Evolutionary conservation across 352 stramenopile species (phyloP).

Genomic region (Phytophthora foliorum): DNA sequence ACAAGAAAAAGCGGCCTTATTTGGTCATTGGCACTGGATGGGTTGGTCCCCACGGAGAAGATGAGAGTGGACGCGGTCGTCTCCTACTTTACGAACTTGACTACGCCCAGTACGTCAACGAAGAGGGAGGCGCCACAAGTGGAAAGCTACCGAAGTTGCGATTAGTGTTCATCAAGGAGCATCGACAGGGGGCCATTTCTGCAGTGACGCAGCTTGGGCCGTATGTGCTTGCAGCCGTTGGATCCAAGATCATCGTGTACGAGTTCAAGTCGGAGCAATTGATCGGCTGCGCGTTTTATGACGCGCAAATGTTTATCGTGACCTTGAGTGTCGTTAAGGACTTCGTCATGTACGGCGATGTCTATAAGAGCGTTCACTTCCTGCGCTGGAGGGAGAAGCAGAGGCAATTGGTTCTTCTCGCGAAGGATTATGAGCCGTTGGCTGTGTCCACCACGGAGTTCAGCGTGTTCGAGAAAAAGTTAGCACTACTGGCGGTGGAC

Average conservation of each 20-base stretch:
- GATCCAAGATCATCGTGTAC: slow-evolving; percentile 91
- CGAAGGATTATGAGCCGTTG: slow-evolving; percentile 90
- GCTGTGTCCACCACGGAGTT: slow-evolving; percentile 85
- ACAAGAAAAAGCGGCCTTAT: slow-evolving; percentile 84
- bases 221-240: slow-evolving; percentile 87
- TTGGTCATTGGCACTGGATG: slow-evolving; percentile 87
- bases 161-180: slow-evolving; percentile 88
- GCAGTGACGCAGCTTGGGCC: slow-evolving; percentile 78
- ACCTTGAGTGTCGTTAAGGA: slow-evolving; percentile 86
- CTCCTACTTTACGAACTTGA: slow-evolving; percentile 90
- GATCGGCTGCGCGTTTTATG: slow-evolving; percentile 89
- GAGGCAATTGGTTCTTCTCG: slow-evolving; percentile 80
- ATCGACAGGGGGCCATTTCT: slow-evolving; percentile 86
- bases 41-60: slow-evolving; percentile 86
- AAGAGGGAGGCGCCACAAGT: slow-evolving; percentile 76
- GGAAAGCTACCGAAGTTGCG: slow-evolving; percentile 84
- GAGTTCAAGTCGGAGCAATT: slow-evolving; percentile 91
- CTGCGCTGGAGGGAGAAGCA: slow-evolving; percentile 88
- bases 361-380: slow-evolving; percentile 92
- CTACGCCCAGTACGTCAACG: slow-evolving; percentile 89
- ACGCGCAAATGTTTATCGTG: slow-evolving; percentile 91
- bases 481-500: slow-evolving; percentile 81
- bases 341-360: slow-evolving; percentile 89
- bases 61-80: slow-evolving; percentile 85
- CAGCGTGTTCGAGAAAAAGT: slow-evolving; percentile 78